These are phyloP conservation scores for Pseudozyma sp. DNA, from an alignment of 1,284 basidiomycete species.

Conservation along the genomic window DNA sequence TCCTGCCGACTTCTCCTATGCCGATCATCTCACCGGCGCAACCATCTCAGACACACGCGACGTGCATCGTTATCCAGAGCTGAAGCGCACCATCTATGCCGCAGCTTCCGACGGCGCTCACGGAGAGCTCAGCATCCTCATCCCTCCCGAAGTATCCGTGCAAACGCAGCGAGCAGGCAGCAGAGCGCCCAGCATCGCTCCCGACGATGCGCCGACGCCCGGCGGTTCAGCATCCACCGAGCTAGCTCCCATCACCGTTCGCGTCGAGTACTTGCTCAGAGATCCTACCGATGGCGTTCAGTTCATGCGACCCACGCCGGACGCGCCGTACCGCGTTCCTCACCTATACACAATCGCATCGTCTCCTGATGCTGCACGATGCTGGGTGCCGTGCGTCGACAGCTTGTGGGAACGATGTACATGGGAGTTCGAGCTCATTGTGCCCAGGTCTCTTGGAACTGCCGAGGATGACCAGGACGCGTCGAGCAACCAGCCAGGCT, in stretches of 20 bases:
- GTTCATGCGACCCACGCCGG: slow-evolving; percentile 82
- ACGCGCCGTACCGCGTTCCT: slow-evolving; percentile 82
- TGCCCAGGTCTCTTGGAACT: slow-evolving; percentile 75
- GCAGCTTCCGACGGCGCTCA: slow-evolving; percentile 89
- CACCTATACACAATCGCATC: slow-evolving; percentile 92
- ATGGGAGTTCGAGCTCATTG: slow-evolving; percentile 97
- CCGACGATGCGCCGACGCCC: slow-evolving; percentile 38
- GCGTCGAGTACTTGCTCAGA: slow-evolving; percentile 82
- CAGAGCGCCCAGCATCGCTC: slow-evolving; percentile 30
- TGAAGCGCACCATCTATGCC: slow-evolving; percentile 91
- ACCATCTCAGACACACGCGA: slow-evolving; percentile 76
- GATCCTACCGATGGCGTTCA: slow-evolving; percentile 87
- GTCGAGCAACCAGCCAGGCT: slow-evolving; percentile 1
- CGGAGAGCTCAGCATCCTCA: slow-evolving; percentile 90
- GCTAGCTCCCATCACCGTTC: slow-evolving; percentile 80
- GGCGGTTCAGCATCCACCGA: slow-evolving; percentile 71
- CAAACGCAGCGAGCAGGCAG: slow-evolving; percentile 31
- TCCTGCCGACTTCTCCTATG: slow-evolving; percentile 78
- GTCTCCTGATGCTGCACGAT: slow-evolving; percentile 87
- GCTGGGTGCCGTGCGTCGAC: slow-evolving; percentile 97
- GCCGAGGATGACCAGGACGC: slow-evolving; percentile 39
- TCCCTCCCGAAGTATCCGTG: slow-evolving; percentile 76
- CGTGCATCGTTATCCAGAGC: slow-evolving; percentile 88
- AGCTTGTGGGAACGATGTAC: slow-evolving; percentile 95
- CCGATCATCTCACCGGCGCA: slow-evolving; percentile 80